Conservation (phyloP, 768 basidiomycete species). For the Pleurotus salmoneostramineus region DNA sequence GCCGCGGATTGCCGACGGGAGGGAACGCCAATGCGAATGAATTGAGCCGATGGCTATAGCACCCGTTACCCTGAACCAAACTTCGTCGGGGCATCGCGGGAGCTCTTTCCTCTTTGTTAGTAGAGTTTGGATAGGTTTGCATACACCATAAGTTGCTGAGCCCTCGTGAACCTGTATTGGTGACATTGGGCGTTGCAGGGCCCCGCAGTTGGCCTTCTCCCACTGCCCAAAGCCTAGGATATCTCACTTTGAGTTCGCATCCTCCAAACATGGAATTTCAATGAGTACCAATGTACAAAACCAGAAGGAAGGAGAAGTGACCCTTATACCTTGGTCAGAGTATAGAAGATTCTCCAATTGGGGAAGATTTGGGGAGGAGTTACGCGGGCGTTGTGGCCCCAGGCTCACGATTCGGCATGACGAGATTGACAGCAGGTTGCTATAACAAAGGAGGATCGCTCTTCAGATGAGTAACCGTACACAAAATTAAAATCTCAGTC, state of each 20-base stretch:
- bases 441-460: no score
- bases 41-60: background rate
- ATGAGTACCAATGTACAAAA: background rate
- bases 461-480: no score
- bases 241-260: background rate
- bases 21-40: background rate
- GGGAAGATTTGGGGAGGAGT: no score
- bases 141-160: background rate
- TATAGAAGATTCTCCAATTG: no score
- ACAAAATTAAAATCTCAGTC: no score
- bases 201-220: background rate
- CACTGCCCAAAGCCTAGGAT: background rate
- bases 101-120: background rate
- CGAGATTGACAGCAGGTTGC: no score
- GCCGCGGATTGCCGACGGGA: background rate
- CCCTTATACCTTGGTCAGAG: background rate
- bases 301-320: background rate
- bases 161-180: background rate
- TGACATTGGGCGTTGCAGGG: background rate
- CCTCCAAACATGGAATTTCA: background rate
- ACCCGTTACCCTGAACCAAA: background rate
- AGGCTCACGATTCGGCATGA: no score
- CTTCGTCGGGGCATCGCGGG: background rate
- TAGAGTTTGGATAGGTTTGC: background rate
- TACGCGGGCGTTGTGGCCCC: no score